Evolutionary conservation across 176 grass and related monocot genomes (phyloP).

Genomic region (Cenchrus purpureus): DNA sequence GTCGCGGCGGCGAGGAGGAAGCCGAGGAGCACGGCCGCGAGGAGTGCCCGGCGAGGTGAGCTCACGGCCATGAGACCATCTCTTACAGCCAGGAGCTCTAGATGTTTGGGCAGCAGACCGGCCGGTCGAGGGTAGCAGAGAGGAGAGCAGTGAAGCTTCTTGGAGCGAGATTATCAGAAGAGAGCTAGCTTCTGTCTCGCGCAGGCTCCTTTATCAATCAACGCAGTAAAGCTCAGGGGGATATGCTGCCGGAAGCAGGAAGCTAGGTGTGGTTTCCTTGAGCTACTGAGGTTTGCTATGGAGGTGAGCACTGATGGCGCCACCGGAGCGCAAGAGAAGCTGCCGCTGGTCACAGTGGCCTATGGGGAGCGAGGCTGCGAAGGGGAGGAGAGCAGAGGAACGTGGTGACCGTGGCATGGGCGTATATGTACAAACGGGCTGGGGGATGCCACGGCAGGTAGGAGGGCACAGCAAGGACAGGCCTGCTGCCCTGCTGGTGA

Average conservation of each 20-base stretch:
- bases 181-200: slow-evolving; percentile 3
- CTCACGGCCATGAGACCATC: slow-evolving; percentile 70
- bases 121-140: slow-evolving; percentile 25
- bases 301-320: slow-evolving; percentile 10
- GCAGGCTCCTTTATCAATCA: slow-evolving; percentile 3
- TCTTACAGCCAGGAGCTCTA: slow-evolving; percentile 14
- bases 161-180: slow-evolving; percentile 11
- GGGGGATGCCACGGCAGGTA: slow-evolving; percentile 38
- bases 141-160: slow-evolving; percentile 2
- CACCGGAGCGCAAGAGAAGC: slow-evolving; percentile 4
- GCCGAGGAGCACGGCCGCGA: slow-evolving; percentile 46
- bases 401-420: slow-evolving; percentile 32
- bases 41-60: slow-evolving; percentile 44
- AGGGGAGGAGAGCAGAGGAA: slow-evolving; percentile 24
- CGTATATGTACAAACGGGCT: slow-evolving; percentile 35
- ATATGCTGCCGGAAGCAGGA: background rate
- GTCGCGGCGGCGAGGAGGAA: slow-evolving; percentile 49
- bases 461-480: slow-evolving; percentile 34
- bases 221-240: background rate
- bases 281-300: slow-evolving; percentile 3
- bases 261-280: slow-evolving; percentile 1
- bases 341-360: background rate
- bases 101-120: background rate
- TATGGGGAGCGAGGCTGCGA: slow-evolving; percentile 32
- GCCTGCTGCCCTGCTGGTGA: background rate